Base-by-base conservation (phyloP, 2,329 filamentous ascomycete genomes). In the Trichoderma lentiforme region DNA sequence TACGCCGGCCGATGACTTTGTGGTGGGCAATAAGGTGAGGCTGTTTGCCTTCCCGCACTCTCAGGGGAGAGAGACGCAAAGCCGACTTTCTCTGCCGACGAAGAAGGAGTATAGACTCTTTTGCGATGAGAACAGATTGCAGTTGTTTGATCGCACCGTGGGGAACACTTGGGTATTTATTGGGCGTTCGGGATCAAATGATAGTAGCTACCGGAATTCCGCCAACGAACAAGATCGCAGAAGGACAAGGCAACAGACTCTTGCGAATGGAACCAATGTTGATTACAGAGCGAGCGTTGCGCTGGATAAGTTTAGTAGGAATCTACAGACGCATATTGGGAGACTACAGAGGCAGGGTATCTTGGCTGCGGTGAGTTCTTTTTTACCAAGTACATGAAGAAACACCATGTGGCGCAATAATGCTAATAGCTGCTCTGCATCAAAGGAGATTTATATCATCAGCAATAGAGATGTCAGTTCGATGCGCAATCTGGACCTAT, bases 361-460 rank as follows among this genome's bases (percentile, higher is more conserved):
- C 15, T 62, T 78, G 7, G 80, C 73, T 12, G 82, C 81, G n/a
- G 82, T 82, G 74, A 76, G 80, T 77, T 30, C n/a, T n/a, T n/a
- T 24, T 24, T 12, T 12, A 51, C 9, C 2, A 15, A 15, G 12
- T 39, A 15, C 12, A 14, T 39, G 4, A 28, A 28, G 26, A 28
- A 28, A 28, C 26, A 28, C 26, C 26, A 28, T 5, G 26, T 4
- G 26, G 26, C 26, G 26, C 26, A 28, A 28, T 28, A 5, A 28
- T 28, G 26, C 26, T 28, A 28, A 28, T 28, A 28, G 26, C 26
- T 28, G 26, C 26, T 28, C 26, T 28, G 26, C 26, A 28, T 28
- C 26, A 6, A 28, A 83, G 81, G 82, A 84, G 73, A 77, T 84
- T 9, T 84, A 83, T 63, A 79, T 83, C 7, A 83, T 84, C 66